Evolutionary conservation across 164 flowering plant species (phyloP).

Genomic region (Cinnamomum micranthum): DNA sequence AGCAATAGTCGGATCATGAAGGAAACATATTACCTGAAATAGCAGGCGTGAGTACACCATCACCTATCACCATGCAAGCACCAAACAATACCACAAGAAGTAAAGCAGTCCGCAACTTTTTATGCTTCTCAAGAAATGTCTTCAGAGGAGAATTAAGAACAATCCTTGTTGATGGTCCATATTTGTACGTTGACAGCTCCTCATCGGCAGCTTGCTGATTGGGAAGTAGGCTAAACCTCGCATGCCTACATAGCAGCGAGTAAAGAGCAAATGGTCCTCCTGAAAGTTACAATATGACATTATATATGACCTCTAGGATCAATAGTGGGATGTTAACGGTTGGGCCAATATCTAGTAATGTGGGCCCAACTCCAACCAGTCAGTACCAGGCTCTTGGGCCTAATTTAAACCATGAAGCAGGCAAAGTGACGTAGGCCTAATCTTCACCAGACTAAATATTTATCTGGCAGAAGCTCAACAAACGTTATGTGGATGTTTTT

Average conservation of each 20-base stretch:
- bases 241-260: slow-evolving; percentile 85
- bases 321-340: neutral
- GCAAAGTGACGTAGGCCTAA: too few relatives aligned
- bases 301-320: slow-evolving; percentile 5
- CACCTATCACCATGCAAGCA: slow-evolving; percentile 86
- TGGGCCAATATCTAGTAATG: neutral
- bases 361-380: neutral
- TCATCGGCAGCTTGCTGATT: slow-evolving; percentile 95
- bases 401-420: too few relatives aligned
- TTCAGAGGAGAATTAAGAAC: slow-evolving; percentile 40
- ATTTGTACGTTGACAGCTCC: slow-evolving; percentile 75
- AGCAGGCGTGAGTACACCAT: slow-evolving; percentile 86
- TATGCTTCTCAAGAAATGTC: slow-evolving; percentile 73
- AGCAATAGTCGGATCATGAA: neutral
- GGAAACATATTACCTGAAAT: slow-evolving; percentile 57
- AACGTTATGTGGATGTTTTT: neutral
- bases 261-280: slow-evolving; percentile 96
- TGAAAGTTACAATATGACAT: slow-evolving; percentile 21
- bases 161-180: slow-evolving; percentile 42
- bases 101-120: slow-evolving; percentile 47
- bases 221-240: slow-evolving; percentile 72
- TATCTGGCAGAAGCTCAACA: neutral
- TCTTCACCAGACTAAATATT: too few relatives aligned
- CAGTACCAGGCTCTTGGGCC: too few relatives aligned
- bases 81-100: slow-evolving; percentile 69